Percentiles rank a stretch among this genome's conserved stretches.
Conservation (phyloP, 73 alveolate species). For the Symbiodinium pilosum region DNA sequence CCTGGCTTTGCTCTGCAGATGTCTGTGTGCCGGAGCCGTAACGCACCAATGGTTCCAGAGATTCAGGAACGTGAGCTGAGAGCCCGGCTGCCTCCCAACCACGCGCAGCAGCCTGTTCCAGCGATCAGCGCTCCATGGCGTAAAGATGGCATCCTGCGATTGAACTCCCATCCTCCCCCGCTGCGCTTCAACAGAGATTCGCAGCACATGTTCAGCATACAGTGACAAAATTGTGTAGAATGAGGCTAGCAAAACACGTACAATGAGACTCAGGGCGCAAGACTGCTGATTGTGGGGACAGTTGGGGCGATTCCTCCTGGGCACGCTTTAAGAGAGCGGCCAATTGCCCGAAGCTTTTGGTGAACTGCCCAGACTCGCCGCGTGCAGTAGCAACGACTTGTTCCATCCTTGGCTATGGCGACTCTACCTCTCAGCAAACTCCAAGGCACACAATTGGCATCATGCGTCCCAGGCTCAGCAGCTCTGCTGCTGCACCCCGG, state of each 20-base stretch:
- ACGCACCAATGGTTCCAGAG: no score
- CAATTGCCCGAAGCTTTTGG: neutral
- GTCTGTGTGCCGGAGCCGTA: no score
- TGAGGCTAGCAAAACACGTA: no score
- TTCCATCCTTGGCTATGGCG: neutral
- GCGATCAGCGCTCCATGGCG: conserved; percentile 18
- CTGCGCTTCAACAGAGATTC: no score
- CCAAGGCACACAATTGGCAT: neutral
- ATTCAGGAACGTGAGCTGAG: neutral
- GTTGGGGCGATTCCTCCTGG: neutral
- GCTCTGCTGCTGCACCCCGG: conserved; percentile 9
- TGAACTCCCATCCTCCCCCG: no score
- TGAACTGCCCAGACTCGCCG: neutral
- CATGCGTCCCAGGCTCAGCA: conserved; percentile 3
- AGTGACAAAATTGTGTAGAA: no score
- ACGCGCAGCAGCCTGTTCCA: conserved; percentile 2
- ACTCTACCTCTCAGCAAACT: neutral
- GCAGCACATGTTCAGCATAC: no score
- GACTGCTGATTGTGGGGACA: no score
- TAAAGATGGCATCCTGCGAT: neutral
- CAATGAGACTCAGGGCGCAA: no score
- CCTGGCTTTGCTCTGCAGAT: neutral
- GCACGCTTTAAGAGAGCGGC: neutral
- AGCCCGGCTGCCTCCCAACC: neutral
- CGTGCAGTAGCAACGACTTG: neutral